Conservation (phyloP, 257 asterid genomes). For the Solanum pinnatisectum region DNA sequence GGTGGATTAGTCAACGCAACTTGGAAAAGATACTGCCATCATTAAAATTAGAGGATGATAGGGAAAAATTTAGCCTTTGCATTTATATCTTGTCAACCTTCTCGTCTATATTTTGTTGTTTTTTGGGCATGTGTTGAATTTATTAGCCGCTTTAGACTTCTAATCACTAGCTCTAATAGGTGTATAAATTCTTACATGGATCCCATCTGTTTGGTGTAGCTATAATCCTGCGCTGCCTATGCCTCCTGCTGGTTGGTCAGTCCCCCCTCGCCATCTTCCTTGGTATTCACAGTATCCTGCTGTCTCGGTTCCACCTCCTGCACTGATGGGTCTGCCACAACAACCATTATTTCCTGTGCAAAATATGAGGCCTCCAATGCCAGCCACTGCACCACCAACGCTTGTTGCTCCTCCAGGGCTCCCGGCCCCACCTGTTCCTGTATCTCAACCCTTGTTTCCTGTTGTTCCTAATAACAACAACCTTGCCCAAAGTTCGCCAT, state of each 20-base stretch:
- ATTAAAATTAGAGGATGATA: neutral
- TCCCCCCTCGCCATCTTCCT: constrained; percentile 59
- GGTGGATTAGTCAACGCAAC: neutral
- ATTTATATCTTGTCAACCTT: neutral
- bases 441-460: constrained; percentile 78
- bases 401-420: constrained; percentile 71
- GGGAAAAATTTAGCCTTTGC: neutral
- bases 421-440: constrained; percentile 34
- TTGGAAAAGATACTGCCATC: neutral
- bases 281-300: constrained; percentile 75
- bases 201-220: constrained; percentile 29
- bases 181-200: neutral
- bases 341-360: constrained; percentile 90
- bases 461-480: constrained; percentile 44
- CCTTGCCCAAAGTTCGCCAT: constrained; percentile 42
- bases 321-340: constrained; percentile 55
- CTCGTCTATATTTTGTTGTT: neutral
- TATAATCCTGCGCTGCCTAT: constrained; percentile 48
- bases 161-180: neutral
- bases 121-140: neutral
- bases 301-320: constrained; percentile 51
- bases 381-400: constrained; percentile 35
- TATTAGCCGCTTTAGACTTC: neutral
- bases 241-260: constrained; percentile 65
- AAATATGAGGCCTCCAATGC: constrained; percentile 44